phyloP scores from a whole-genome alignment of 164 flowering plant species.

The Annona cherimola region DNA sequence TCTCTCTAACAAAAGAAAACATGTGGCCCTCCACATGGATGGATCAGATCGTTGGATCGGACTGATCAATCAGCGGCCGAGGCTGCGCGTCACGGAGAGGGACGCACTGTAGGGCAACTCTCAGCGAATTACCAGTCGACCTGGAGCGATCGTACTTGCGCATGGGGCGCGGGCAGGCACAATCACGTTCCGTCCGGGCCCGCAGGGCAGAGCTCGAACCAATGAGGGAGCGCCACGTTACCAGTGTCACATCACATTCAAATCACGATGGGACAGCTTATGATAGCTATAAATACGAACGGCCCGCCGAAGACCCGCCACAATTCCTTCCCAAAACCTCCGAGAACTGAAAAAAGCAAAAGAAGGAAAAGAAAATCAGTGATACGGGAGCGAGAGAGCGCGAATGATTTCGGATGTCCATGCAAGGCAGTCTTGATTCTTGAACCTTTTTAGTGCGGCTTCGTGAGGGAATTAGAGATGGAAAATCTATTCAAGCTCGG shows the following conservation, averaged over 20 bases:
- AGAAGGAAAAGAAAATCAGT: neutral
- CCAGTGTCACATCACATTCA: slow-evolving; percentile 12
- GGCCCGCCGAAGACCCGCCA: neutral
- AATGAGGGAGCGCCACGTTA: slow-evolving; percentile 1
- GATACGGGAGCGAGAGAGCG: neutral
- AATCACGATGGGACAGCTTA: neutral
- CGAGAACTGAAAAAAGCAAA: neutral
- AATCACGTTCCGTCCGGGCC: slow-evolving; percentile 2
- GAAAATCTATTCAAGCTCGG: slow-evolving; percentile 42
- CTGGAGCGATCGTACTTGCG: slow-evolving; percentile 1
- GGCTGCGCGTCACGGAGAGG: neutral
- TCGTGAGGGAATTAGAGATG: slow-evolving; percentile 23
- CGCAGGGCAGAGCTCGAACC: neutral
- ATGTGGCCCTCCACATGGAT: too few relatives aligned
- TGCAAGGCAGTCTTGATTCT: neutral
- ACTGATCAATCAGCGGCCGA: neutral
- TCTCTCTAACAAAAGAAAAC: too few relatives aligned
- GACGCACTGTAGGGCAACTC: neutral
- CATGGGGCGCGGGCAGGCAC: neutral
- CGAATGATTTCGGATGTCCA: neutral
- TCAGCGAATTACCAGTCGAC: neutral
- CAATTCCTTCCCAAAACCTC: neutral
- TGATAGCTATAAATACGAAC: slow-evolving; percentile 5
- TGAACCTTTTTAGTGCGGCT: neutral
- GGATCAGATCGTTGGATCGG: neutral